phyloP scores from a whole-genome alignment of 2,329 filamentous ascomycete genomes.

The Metarhizium rileyi region DNA sequence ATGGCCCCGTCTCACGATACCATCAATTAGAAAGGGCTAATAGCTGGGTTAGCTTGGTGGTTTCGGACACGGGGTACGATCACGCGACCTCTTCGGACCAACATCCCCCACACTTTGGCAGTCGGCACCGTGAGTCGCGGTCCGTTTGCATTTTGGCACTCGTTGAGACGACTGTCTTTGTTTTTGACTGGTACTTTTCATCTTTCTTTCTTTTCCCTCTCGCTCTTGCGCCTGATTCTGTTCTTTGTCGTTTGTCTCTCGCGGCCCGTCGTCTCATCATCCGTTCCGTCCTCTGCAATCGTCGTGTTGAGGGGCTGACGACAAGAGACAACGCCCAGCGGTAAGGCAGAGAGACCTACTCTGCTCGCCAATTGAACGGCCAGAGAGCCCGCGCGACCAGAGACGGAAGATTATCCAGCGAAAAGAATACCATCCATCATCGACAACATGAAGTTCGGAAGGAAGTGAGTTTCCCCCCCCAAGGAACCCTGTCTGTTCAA shows the following conservation, averaged over 20 bases:
- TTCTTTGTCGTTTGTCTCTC: not conserved
- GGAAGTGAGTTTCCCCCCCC: slow-evolving; percentile 37
- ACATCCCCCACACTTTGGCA: slow-evolving; percentile 2
- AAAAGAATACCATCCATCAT: not conserved
- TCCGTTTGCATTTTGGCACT: not conserved
- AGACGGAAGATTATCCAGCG: not conserved
- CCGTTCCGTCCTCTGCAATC: not conserved
- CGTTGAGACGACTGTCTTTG: not conserved
- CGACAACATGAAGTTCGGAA: slow-evolving; percentile 49
- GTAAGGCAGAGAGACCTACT: not conserved
- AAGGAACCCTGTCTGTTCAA: slow-evolving; percentile 2
- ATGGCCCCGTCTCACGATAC: slow-evolving; percentile 9
- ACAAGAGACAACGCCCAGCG: not conserved
- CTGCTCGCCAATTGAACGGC: not conserved
- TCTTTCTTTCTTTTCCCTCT: not conserved
- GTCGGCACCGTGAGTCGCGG: slow-evolving; percentile 1
- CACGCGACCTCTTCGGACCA: slow-evolving; percentile 11
- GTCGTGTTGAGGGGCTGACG: not conserved
- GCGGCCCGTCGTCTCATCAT: not conserved
- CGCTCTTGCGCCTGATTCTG: not conserved
- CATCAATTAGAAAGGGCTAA: not conserved
- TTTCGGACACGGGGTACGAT: slow-evolving; percentile 4
- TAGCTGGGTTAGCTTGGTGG: not conserved
- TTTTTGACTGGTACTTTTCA: not conserved
- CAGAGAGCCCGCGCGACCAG: not conserved